These are phyloP conservation scores for Moesziomyces antarcticus DNA, from an alignment of 1,284 basidiomycete genomes.

Conservation along the genomic window DNA sequence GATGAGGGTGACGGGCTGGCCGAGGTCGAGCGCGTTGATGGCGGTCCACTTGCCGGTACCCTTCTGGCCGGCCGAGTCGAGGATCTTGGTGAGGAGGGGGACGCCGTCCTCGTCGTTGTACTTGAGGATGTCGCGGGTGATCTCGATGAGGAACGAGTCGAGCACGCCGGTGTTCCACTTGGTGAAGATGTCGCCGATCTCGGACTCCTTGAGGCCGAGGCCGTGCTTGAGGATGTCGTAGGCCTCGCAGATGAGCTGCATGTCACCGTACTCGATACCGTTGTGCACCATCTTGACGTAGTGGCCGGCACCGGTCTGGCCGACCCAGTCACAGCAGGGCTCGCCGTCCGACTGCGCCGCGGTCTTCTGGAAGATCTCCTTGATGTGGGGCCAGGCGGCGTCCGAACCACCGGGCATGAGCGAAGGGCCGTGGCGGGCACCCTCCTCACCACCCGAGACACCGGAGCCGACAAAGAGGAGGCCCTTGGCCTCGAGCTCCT, in stretches of 20 bases:
- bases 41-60: constrained; percentile 99
- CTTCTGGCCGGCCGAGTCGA: constrained; percentile 89
- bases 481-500: constrained; percentile 93
- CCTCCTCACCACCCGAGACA: constrained; percentile 99
- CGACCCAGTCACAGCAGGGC: constrained; percentile 99
- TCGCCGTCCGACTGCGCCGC: constrained; percentile 94
- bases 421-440: constrained; percentile 95
- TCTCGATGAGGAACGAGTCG: constrained; percentile 99
- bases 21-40: constrained; percentile 95
- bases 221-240: constrained; percentile 92
- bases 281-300: constrained; percentile 99
- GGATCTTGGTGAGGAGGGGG: constrained; percentile 91
- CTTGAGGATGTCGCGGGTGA: constrained; percentile 69
- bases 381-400: constrained; percentile 94
- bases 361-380: constrained; percentile 98
- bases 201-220: constrained; percentile 75
- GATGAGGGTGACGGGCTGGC: constrained; percentile 90
- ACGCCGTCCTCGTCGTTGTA: constrained; percentile 91
- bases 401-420: constrained; percentile 98
- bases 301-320: constrained; percentile 91
- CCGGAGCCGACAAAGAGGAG: constrained; percentile 97
- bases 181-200: constrained; percentile 68
- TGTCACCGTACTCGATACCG: constrained; percentile 92
- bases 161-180: constrained; percentile 98
- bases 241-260: constrained; percentile 96